phyloP scores from a whole-genome alignment of 257 asterid species.

The Penstemon eatonii region DNA sequence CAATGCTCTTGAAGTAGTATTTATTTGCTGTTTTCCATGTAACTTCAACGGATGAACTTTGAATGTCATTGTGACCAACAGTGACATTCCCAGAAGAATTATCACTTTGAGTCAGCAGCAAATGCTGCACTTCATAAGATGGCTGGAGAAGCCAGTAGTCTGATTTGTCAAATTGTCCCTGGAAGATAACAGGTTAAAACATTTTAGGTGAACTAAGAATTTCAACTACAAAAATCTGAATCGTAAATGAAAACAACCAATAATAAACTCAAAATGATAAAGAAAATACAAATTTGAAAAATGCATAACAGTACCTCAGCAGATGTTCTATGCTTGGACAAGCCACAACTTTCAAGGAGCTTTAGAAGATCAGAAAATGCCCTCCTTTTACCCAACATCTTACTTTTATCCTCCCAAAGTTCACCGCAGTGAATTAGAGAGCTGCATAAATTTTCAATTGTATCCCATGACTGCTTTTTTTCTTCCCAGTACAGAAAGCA shows the following conservation, averaged over 20 bases:
- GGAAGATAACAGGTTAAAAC: conserved; percentile 21
- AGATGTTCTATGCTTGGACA: conserved; percentile 63
- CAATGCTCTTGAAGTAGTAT: conserved; percentile 84
- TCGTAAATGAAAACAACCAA: not conserved
- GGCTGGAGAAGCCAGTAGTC: conserved; percentile 82
- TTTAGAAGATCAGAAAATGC: conserved; percentile 69
- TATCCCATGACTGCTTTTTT: conserved; percentile 53
- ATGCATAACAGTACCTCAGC: conserved; percentile 50
- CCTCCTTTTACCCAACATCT: conserved; percentile 59
- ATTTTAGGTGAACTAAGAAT: not conserved
- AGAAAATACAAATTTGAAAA: not conserved
- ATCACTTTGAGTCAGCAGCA: conserved; percentile 45
- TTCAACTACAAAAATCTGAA: not conserved
- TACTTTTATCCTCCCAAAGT: conserved; percentile 71
- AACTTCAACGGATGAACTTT: conserved; percentile 38
- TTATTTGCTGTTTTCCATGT: conserved; percentile 67
- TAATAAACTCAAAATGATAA: conserved; percentile 14
- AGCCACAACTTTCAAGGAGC: conserved; percentile 69
- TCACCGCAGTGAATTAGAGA: conserved; percentile 54
- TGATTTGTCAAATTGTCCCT: conserved; percentile 46
- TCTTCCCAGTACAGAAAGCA: conserved; percentile 46
- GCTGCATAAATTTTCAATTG: conserved; percentile 46
- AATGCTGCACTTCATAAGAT: conserved; percentile 70
- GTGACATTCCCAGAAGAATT: conserved; percentile 34
- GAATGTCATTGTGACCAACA: conserved; percentile 29